phyloP scores from a whole-genome alignment of 2,329 filamentous ascomycete species.

The Epichloe baconii region DNA sequence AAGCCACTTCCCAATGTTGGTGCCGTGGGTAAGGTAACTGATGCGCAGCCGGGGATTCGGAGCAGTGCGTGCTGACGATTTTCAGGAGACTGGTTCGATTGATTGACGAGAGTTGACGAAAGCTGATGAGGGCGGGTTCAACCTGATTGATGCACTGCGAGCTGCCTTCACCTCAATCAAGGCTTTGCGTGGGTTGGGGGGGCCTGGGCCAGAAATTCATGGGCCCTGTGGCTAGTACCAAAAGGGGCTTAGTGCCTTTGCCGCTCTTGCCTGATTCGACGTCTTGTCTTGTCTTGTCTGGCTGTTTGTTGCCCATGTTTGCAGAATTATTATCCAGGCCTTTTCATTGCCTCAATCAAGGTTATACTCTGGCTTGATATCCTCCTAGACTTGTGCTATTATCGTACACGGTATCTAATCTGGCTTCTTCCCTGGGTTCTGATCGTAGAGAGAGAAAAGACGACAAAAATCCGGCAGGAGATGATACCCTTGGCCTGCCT shows the following conservation, averaged over 20 bases:
- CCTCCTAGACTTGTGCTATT: too few species aligned
- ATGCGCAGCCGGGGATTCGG: neutral
- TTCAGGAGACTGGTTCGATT: neutral
- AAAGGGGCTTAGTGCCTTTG: neutral
- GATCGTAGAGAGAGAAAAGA: too few species aligned
- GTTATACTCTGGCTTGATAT: too few species aligned
- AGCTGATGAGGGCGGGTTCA: neutral
- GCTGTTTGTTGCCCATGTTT: too few species aligned
- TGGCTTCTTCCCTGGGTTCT: too few species aligned
- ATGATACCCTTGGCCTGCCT: too few species aligned
- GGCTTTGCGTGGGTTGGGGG: neutral
- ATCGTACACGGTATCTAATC: too few species aligned
- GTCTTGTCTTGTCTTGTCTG: too few species aligned
- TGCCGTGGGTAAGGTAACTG: neutral
- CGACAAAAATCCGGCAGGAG: too few species aligned
- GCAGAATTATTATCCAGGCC: too few species aligned
- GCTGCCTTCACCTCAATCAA: neutral
- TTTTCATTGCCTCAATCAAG: too few species aligned
- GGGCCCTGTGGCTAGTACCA: too few species aligned
- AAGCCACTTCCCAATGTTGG: neutral
- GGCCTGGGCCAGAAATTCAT: neutral
- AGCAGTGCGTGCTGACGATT: neutral
- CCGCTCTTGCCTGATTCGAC: neutral
- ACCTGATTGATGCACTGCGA: neutral
- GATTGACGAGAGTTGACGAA: neutral